Evolutionary conservation across 1,284 basidiomycete species (phyloP).

Genomic region (Pholiota adiposa): DNA sequence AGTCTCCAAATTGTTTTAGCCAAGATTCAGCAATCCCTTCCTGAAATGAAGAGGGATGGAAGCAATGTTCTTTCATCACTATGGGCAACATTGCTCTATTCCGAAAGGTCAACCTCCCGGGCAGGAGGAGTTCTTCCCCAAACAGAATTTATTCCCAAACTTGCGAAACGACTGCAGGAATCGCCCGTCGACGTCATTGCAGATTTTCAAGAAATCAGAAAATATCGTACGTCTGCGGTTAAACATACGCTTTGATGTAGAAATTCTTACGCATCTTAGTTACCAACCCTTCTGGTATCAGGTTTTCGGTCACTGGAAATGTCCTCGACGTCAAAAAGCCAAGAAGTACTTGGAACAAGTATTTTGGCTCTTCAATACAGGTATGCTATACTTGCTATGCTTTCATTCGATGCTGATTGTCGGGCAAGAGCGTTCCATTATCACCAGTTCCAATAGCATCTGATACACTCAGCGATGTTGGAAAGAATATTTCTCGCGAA

Average conservation of each 20-base stretch:
- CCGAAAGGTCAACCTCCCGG: constrained; percentile 75
- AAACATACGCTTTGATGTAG: no score
- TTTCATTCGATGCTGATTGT: not conserved
- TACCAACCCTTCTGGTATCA: constrained; percentile 78
- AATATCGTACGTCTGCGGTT: constrained; percentile 55
- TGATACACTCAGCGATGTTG: constrained; percentile 78
- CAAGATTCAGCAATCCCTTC: constrained; percentile 92
- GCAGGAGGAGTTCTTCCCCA: constrained; percentile 77
- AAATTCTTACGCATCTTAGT: constrained; percentile 48
- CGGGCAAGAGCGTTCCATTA: constrained; percentile 58
- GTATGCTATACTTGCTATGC: constrained; percentile 44
- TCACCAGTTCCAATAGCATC: constrained; percentile 70
- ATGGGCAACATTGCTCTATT: constrained; percentile 71
- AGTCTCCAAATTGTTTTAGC: constrained; percentile 88
- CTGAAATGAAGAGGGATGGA: constrained; percentile 92
- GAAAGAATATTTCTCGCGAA: constrained; percentile 74
- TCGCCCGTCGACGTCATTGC: constrained; percentile 73
- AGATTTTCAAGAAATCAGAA: constrained; percentile 77
- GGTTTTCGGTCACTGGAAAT: constrained; percentile 90
- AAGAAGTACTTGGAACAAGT: constrained; percentile 70
- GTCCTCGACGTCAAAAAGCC: constrained; percentile 77
- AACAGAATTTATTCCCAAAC: constrained; percentile 79
- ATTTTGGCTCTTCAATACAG: constrained; percentile 65
- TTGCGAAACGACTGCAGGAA: constrained; percentile 78
- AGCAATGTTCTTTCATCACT: constrained; percentile 80